phyloP scores from a whole-genome alignment of 1,284 basidiomycete species.

The Vanrija pseudolonga region DNA sequence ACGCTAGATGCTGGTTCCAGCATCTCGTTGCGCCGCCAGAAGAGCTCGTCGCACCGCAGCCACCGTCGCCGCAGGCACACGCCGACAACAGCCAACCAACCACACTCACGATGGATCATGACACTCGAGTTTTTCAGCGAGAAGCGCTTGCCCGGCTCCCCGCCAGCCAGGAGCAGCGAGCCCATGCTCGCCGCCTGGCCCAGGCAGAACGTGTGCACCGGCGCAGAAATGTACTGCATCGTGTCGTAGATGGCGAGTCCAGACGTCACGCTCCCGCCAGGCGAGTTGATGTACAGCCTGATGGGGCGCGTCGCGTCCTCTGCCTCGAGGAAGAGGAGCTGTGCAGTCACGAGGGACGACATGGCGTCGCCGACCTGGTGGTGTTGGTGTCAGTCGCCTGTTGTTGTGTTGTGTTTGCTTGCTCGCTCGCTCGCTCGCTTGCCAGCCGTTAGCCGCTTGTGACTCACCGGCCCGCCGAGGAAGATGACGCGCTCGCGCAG shows the following conservation, averaged over 20 bases:
- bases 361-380: constrained; percentile 84
- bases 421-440: background rate
- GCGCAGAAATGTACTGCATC: constrained; percentile 78
- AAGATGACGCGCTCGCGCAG: constrained; percentile 88
- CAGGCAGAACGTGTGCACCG: constrained; percentile 90
- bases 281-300: constrained; percentile 90
- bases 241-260: constrained; percentile 94
- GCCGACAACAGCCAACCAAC: constrained; percentile 6
- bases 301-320: constrained; percentile 88
- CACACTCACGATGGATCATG: constrained; percentile 86
- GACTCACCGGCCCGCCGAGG: constrained; percentile 57
- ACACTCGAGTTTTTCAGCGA: constrained; percentile 86
- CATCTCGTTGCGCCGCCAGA: no score
- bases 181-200: constrained; percentile 93
- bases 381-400: background rate
- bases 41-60: no score
- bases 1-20: background rate
- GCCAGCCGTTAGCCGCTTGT: background rate
- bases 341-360: constrained; percentile 78
- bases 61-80: no score
- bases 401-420: background rate
- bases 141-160: constrained; percentile 79
- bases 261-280: constrained; percentile 87
- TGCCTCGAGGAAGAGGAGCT: constrained; percentile 87
- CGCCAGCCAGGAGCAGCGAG: constrained; percentile 78